Evolutionary conservation across 2,329 filamentous ascomycete genomes (phyloP), one percentile per base, ranked within the genome.

Genomic region (Neoascochyta sp.): DNA sequence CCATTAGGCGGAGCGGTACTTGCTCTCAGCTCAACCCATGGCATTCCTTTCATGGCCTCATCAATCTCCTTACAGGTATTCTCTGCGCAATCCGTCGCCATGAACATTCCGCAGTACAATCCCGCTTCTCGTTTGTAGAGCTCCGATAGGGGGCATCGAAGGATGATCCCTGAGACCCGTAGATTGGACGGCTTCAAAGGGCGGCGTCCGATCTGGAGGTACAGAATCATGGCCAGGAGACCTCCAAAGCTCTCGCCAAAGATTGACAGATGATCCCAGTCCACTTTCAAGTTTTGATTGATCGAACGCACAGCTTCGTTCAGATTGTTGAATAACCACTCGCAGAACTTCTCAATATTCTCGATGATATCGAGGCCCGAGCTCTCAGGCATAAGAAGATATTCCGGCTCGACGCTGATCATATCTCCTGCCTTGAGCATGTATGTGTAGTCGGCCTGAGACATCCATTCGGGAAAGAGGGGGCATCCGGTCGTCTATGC

Each of bases 171-270:
- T 13, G 9, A 7, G 12, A 24, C 15, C n/a, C 11, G 22, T 7
- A 24, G n/a, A 9, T 9, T 12, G 8, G 22, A 13, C 22, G 9
- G n/a, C 12, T 11, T 12, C n/a, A n/a, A n/a, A 12, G 8, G 9
- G 22, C 12, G 9, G 8, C 15, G 22, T 13, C 15, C 15, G n/a
- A 24, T 9, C 8, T 9, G 9, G 15, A 24, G 8, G 11, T 13
- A 24, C 8, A 24, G 15, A 13, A 13, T 7, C 7, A 24, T 13
- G 15, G 22, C 22, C 22, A 24, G n/a, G 22, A 13, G 15, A 9
- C 11, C 22, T 8, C 22, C 22, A 12, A 24, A 24, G 11, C 22
- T 24, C n/a, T 24, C 22, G 22, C 22, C 22, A 12, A 24, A 24
- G 12, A 24, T 24, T 13, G 11, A 8, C 22, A 24, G 9, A 7